A percentile compares a stretch with the other conserved stretches of the same genome.
Evolutionary conservation across 768 basidiomycete species (phyloP).

Genomic region (Daedaleopsis sinensis): DNA sequence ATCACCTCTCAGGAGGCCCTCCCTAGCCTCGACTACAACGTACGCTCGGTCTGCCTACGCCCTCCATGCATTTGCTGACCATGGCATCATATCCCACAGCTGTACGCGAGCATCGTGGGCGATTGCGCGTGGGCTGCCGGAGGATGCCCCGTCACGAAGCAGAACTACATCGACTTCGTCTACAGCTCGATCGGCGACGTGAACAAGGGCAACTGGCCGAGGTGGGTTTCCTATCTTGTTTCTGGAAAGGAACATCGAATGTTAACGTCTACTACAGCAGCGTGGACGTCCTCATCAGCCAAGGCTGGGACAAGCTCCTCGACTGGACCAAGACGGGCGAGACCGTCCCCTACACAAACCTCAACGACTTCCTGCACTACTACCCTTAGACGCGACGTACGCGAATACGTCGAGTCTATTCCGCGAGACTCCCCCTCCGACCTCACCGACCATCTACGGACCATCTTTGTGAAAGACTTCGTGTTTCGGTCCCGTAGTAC

Average conservation of each 20-base stretch:
- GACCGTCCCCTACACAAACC: not conserved
- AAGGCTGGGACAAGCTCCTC: not conserved
- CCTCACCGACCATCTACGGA: too few species aligned
- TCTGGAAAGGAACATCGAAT: not conserved
- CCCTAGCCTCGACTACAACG: not conserved
- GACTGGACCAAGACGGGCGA: not conserved
- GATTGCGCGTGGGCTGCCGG: conserved; percentile 14
- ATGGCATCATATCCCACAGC: conserved; percentile 1
- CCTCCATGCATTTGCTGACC: too few species aligned
- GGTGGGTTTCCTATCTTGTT: not conserved
- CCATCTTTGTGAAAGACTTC: too few species aligned
- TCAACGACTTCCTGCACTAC: conserved; percentile 1
- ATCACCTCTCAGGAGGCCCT: not conserved
- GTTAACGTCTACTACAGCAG: not conserved
- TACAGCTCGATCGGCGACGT: conserved; percentile 4
- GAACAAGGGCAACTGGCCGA: not conserved
- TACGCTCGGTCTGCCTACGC: not conserved
- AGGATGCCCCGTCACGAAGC: conserved; percentile 26
- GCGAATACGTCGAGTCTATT: too few species aligned
- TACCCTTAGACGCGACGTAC: not conserved
- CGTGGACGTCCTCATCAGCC: not conserved
- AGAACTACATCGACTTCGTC: conserved; percentile 28
- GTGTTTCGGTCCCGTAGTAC: too few species aligned
- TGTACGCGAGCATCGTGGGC: conserved; percentile 23
- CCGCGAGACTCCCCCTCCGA: too few species aligned